Conservation (phyloP, 2,329 filamentous ascomycete species). For the Aspergillus phoenicis region DNA sequence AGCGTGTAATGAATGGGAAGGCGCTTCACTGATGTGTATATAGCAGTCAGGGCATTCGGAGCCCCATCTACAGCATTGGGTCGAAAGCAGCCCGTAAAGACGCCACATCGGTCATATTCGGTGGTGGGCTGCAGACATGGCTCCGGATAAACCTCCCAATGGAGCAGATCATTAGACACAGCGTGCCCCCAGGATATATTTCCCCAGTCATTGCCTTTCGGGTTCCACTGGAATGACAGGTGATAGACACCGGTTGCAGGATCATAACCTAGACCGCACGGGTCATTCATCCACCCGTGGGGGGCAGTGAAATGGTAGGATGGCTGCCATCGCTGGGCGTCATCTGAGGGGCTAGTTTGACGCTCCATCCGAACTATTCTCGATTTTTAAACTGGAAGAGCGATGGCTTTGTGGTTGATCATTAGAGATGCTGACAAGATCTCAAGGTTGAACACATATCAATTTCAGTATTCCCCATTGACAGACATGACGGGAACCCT, state of each 20-base stretch:
- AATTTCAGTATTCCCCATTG: too few species aligned
- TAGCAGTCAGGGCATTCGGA: slow-evolving; percentile 34
- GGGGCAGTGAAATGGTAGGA: slow-evolving; percentile 43
- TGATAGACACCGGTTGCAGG: slow-evolving; percentile 44
- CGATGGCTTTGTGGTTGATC: neutral
- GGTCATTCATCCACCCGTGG: slow-evolving; percentile 49
- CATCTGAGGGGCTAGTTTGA: neutral
- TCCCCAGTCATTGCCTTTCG: slow-evolving; percentile 45
- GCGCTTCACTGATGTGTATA: slow-evolving; percentile 46
- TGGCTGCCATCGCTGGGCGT: slow-evolving; percentile 27
- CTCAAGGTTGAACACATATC: neutral
- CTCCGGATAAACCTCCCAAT: slow-evolving; percentile 36
- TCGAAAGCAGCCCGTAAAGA: slow-evolving; percentile 47
- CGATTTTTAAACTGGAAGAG: neutral
- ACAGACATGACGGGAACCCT: too few species aligned
- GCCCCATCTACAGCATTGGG: slow-evolving; percentile 29
- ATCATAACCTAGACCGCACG: slow-evolving; percentile 47
- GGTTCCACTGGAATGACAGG: slow-evolving; percentile 49
- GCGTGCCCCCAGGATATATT: slow-evolving; percentile 48
- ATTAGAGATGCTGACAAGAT: neutral
- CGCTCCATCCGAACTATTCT: neutral
- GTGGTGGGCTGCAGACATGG: slow-evolving; percentile 38
- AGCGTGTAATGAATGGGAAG: slow-evolving; percentile 47
- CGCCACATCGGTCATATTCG: slow-evolving; percentile 43
- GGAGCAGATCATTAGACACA: slow-evolving; percentile 42